Evolutionary conservation across 1,139 yeast genomes (phyloP).

Genomic region (Hemisphaericaspora lyxosophila): DNA sequence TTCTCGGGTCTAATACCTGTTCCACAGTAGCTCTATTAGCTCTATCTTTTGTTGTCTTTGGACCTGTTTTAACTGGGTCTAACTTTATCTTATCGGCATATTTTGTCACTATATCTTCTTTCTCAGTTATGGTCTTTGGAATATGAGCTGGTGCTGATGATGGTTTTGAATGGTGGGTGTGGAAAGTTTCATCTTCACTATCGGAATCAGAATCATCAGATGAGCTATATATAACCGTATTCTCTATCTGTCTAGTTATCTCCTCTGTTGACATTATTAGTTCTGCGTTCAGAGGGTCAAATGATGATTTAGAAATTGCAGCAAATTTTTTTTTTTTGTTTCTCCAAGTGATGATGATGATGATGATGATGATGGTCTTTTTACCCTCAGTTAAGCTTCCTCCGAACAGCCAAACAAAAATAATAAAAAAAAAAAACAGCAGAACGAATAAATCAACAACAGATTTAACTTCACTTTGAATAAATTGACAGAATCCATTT

Average conservation of each 20-base stretch:
- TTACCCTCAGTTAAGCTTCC: too few relatives aligned
- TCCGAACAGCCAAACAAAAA: slow-evolving; percentile 3
- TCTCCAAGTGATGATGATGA: not conserved
- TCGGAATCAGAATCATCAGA: slow-evolving; percentile 13
- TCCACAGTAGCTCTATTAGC: slow-evolving; percentile 96
- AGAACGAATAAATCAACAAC: too few relatives aligned
- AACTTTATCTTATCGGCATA: slow-evolving; percentile 65
- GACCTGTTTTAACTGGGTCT: slow-evolving; percentile 57
- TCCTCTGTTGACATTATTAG: slow-evolving; percentile 5
- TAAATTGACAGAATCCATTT: too few relatives aligned
- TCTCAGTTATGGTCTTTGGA: slow-evolving; percentile 36
- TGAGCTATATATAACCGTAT: slow-evolving; percentile 3
- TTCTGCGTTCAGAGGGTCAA: too few relatives aligned
- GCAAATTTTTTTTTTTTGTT: not conserved
- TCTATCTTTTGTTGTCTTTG: slow-evolving; percentile 68
- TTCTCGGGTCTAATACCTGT: slow-evolving; percentile 93
- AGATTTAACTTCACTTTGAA: too few relatives aligned
- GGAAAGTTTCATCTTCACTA: slow-evolving; percentile 10
- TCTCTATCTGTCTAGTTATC: slow-evolving; percentile 4
- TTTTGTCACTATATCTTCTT: slow-evolving; percentile 59
- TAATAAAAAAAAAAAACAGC: too few relatives aligned
- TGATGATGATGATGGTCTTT: not conserved
- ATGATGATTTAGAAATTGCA: not conserved
- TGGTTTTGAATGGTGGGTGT: not conserved
- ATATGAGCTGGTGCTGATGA: not conserved